Evolutionary conservation across 768 basidiomycete genomes (phyloP).

Genomic region (Leccinum boreale): DNA sequence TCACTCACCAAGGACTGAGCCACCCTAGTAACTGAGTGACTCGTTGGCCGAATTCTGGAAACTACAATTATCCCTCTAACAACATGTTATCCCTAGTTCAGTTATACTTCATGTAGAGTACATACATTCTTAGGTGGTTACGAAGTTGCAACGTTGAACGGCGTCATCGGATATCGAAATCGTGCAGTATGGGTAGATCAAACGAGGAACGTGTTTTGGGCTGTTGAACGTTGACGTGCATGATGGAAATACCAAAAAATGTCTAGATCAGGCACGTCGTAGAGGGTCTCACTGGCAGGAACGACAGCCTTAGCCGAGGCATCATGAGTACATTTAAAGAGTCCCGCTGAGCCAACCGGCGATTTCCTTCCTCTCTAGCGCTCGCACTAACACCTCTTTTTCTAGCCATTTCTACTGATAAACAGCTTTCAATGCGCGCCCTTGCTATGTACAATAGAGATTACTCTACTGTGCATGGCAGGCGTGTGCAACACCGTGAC

Average conservation of each 20-base stretch:
- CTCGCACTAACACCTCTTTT: background rate
- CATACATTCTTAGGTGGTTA: too few species aligned
- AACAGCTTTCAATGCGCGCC: slow-evolving; percentile 17
- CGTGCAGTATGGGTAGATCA: too few species aligned
- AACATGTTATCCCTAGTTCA: background rate
- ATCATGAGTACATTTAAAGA: background rate
- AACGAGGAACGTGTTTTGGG: too few species aligned
- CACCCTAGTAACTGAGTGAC: too few species aligned
- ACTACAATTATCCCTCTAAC: too few species aligned
- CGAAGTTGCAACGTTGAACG: too few species aligned
- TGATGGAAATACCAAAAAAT: too few species aligned
- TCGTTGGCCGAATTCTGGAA: too few species aligned
- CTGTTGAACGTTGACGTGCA: too few species aligned
- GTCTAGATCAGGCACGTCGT: background rate
- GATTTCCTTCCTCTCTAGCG: background rate
- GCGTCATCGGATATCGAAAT: too few species aligned
- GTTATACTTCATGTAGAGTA: too few species aligned
- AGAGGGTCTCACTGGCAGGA: background rate
- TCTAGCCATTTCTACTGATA: slow-evolving; percentile 12
- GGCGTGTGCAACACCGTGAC: slow-evolving; percentile 19
- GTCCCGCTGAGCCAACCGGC: background rate
- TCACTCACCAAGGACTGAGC: too few species aligned
- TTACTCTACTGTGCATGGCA: slow-evolving; percentile 24
- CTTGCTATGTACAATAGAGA: slow-evolving; percentile 25
- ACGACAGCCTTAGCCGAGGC: background rate